Percentiles rank a stretch among this genome's conserved stretches.
Conservation (phyloP, 2,329 filamentous ascomycete species). For the Tolypocladium pustulatum region DNA sequence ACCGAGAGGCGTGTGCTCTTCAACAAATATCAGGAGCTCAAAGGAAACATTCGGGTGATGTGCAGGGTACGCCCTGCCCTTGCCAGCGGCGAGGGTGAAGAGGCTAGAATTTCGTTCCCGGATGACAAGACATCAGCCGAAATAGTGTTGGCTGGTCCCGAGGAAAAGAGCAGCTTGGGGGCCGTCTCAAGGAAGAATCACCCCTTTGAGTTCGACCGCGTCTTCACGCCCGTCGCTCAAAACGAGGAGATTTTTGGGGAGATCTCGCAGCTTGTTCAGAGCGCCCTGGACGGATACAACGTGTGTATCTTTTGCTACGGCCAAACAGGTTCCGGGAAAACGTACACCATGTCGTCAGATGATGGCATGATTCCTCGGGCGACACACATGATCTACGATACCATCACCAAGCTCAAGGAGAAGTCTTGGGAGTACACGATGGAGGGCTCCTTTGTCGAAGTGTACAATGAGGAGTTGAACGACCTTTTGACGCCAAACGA, state of each 20-base stretch:
- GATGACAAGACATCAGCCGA: conserved; percentile 79
- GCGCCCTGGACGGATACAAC: conserved; percentile 92
- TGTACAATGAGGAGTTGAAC: conserved; percentile 96
- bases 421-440: conserved; percentile 94
- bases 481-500: conserved; percentile 57
- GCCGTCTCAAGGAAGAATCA: conserved; percentile 68
- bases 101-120: conserved; percentile 69
- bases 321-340: conserved; percentile 95
- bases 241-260: conserved; percentile 91
- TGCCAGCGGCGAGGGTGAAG: conserved; percentile 45
- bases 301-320: conserved; percentile 99
- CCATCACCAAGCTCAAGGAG: conserved; percentile 69
- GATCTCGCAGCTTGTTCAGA: conserved; percentile 94
- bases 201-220: conserved; percentile 84
- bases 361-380: conserved; percentile 95
- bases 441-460: conserved; percentile 91
- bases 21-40: conserved; percentile 95
- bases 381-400: conserved; percentile 87
- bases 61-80: conserved; percentile 79
- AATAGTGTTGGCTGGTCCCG: conserved; percentile 71
- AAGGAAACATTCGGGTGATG: conserved; percentile 97
- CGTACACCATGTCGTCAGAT: conserved; percentile 81
- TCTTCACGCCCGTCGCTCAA: conserved; percentile 67
- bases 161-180: conserved; percentile 72
- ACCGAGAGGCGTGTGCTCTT: conserved; percentile 83